phyloP scores from a whole-genome alignment of 1,284 basidiomycete species.

The Ustilago sp. region DNA sequence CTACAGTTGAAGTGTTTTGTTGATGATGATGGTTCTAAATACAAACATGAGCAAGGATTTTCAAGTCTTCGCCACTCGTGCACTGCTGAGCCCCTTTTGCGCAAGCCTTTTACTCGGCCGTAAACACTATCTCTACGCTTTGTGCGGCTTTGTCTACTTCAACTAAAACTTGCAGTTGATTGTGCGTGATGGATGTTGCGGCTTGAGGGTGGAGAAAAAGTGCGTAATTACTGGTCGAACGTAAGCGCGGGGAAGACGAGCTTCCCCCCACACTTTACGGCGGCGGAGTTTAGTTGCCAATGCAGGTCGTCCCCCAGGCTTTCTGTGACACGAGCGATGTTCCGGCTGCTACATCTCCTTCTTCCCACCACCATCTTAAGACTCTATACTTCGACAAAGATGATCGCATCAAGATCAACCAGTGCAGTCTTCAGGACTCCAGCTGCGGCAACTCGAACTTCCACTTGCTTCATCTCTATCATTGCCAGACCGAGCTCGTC shows the following conservation, averaged over 20 bases:
- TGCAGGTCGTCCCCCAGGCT: not conserved
- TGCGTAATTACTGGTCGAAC: conserved; percentile 25
- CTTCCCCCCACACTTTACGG: not conserved
- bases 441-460: not conserved
- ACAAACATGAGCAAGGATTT: too few species aligned
- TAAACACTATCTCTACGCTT: too few species aligned
- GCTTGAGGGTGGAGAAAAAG: not conserved
- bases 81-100: too few species aligned
- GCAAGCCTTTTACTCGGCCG: too few species aligned
- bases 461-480: not conserved
- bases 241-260: conserved; percentile 6
- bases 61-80: too few species aligned
- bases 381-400: not conserved
- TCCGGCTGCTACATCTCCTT: not conserved
- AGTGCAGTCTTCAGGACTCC: not conserved
- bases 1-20: too few species aligned
- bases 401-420: conserved; percentile 8
- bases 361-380: not conserved
- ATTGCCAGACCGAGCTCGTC: not conserved
- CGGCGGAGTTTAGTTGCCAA: conserved; percentile 2
- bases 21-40: too few species aligned
- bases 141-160: too few species aligned
- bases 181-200: not conserved
- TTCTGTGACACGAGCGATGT: not conserved
- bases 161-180: not conserved